Evolutionary conservation across 306 rosid species (phyloP).

Genomic region (Castanea sativa): DNA sequence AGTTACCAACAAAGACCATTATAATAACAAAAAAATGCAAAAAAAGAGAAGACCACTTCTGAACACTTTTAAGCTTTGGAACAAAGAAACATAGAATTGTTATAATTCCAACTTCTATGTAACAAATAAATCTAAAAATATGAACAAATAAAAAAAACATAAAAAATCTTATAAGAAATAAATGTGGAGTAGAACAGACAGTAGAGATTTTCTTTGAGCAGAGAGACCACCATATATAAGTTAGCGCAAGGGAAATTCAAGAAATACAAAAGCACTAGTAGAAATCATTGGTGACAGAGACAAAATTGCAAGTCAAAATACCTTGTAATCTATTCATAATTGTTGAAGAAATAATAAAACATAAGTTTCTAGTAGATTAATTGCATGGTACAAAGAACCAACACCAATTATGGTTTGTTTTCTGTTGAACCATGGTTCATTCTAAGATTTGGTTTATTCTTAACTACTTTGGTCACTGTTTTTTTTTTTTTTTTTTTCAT

Average conservation of each 20-base stretch:
- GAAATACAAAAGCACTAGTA: too few relatives aligned
- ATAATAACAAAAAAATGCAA: not conserved
- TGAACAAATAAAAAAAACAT: not conserved
- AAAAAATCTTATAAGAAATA: too few relatives aligned
- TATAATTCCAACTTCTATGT: too few relatives aligned
- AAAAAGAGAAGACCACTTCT: too few relatives aligned
- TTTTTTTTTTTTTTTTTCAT: not conserved
- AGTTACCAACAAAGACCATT: not conserved
- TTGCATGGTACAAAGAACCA: not conserved
- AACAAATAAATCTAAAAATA: too few relatives aligned
- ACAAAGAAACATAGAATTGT: too few relatives aligned
- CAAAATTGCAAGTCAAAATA: not conserved
- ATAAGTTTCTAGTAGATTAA: not conserved
- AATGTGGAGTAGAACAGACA: not conserved
- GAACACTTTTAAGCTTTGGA: too few relatives aligned
- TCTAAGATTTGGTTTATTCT: too few relatives aligned
- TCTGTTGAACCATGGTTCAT: too few relatives aligned
- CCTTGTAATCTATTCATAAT: not conserved
- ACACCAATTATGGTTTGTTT: not conserved
- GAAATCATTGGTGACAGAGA: too few relatives aligned
- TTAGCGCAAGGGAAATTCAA: not conserved
- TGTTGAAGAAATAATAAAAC: not conserved
- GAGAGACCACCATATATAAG: not conserved
- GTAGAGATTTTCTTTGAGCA: not conserved
- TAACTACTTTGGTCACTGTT: too few relatives aligned